Conservation (phyloP, 2,329 filamentous ascomycete genomes). For the Aspergillus ruber region DNA sequence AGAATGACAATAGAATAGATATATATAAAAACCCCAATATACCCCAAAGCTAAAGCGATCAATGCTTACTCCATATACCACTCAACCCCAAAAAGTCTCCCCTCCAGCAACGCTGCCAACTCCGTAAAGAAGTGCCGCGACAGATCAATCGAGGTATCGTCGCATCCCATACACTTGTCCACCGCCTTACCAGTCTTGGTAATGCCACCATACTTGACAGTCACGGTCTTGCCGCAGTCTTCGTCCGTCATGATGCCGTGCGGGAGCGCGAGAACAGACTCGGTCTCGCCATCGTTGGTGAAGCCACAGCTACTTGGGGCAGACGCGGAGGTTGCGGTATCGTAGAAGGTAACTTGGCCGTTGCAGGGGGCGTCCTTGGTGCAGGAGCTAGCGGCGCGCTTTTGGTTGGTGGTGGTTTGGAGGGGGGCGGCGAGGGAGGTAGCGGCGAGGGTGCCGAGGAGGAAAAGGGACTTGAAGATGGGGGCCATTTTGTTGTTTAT, state of each 20-base stretch:
- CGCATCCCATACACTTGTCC: slow-evolving; percentile 73
- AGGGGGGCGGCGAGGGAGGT: slow-evolving; percentile 21
- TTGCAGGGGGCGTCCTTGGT: slow-evolving; percentile 22
- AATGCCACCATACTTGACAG: slow-evolving; percentile 56
- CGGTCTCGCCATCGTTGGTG: slow-evolving; percentile 50
- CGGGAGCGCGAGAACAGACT: slow-evolving; percentile 65
- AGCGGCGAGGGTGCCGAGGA: slow-evolving; percentile 30
- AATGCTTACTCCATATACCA: slow-evolving; percentile 33
- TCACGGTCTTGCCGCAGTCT: slow-evolving; percentile 63
- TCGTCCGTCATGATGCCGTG: slow-evolving; percentile 61
- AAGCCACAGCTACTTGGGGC: slow-evolving; percentile 51
- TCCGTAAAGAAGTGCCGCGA: slow-evolving; percentile 51
- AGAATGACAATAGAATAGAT: background rate
- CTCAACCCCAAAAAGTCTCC: slow-evolving; percentile 38
- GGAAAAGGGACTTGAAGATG: slow-evolving; percentile 30
- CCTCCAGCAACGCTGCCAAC: slow-evolving; percentile 35
- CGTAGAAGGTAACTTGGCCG: slow-evolving; percentile 71
- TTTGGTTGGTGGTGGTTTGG: slow-evolving; percentile 5
- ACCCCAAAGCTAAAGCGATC: slow-evolving; percentile 9
- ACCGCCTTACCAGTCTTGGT: slow-evolving; percentile 53
- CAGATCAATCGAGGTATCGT: slow-evolving; percentile 52
- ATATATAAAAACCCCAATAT: slow-evolving; percentile 1
- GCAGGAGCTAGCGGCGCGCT: slow-evolving; percentile 15
- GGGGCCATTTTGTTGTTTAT: slow-evolving; percentile 27
- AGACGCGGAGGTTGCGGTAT: slow-evolving; percentile 55